Conservation (phyloP, 257 asterid genomes). For the Primulina huaijiensis region DNA sequence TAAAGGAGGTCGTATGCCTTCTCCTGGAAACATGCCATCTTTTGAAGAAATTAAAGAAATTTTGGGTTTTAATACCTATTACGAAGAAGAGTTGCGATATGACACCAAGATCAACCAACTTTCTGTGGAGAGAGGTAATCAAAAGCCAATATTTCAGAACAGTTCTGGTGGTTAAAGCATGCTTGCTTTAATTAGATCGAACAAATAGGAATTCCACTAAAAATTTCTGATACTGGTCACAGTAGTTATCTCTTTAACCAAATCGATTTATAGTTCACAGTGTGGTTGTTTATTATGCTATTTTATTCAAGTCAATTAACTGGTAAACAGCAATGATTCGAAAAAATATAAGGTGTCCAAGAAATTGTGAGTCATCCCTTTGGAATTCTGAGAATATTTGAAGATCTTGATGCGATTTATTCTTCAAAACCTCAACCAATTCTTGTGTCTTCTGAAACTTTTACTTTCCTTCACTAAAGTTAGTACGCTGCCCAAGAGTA, state of each 20-base stretch:
- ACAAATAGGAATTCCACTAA: too few relatives aligned
- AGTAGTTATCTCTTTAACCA: too few relatives aligned
- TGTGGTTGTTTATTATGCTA: too few relatives aligned
- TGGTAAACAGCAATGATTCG: too few relatives aligned
- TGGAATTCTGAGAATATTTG: too few relatives aligned
- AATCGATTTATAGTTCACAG: too few relatives aligned
- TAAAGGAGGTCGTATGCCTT: slow-evolving; percentile 84
- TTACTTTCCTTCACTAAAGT: slow-evolving; percentile 3
- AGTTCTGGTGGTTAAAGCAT: neutral
- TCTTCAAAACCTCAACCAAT: neutral
- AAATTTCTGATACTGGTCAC: too few relatives aligned
- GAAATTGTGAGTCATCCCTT: too few relatives aligned
- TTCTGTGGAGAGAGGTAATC: slow-evolving; percentile 46
- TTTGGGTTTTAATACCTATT: slow-evolving; percentile 73
- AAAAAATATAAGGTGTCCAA: too few relatives aligned
- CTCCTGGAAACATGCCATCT: slow-evolving; percentile 93
- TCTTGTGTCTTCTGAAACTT: slow-evolving; percentile 8
- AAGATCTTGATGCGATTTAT: too few relatives aligned
- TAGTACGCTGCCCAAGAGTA: slow-evolving; percentile 15
- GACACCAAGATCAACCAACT: slow-evolving; percentile 42
- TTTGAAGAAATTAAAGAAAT: slow-evolving; percentile 86
- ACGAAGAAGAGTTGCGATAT: slow-evolving; percentile 70
- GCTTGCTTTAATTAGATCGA: too few relatives aligned
- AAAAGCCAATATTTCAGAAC: slow-evolving; percentile 3
- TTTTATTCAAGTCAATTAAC: too few relatives aligned